Percentiles rank a stretch among this genome's conserved stretches.
These are phyloP conservation scores for Fusarium sterilihyphosum DNA, from an alignment of 2,329 filamentous ascomycete species.

Conservation along the genomic window DNA sequence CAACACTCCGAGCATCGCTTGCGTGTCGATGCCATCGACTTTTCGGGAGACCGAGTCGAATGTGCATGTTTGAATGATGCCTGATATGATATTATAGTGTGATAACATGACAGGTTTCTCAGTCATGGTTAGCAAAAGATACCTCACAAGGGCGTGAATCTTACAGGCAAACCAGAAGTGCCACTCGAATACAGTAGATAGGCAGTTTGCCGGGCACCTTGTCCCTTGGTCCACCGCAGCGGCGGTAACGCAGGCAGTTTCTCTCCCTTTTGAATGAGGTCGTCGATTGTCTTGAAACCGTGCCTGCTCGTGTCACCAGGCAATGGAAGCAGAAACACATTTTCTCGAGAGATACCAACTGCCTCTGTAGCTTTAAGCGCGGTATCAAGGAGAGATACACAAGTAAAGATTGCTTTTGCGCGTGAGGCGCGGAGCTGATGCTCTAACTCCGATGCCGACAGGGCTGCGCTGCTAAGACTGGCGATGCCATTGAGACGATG, in stretches of 20 bases:
- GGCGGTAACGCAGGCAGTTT: slow-evolving; percentile 59
- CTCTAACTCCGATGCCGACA: slow-evolving; percentile 73
- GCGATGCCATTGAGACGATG: slow-evolving; percentile 78
- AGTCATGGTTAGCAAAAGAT: neutral
- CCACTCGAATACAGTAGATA: slow-evolving; percentile 86
- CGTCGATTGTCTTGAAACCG: slow-evolving; percentile 69
- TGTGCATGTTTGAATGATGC: slow-evolving; percentile 68
- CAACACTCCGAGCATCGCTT: slow-evolving; percentile 70
- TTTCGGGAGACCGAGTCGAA: slow-evolving; percentile 53
- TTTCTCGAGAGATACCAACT: slow-evolving; percentile 67
- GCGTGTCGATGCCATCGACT: slow-evolving; percentile 50
- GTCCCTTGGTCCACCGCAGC: slow-evolving; percentile 68
- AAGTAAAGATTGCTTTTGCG: slow-evolving; percentile 77
- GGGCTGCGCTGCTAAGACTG: slow-evolving; percentile 78
- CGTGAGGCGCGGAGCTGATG: slow-evolving; percentile 76
- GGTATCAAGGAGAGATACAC: slow-evolving; percentile 69
- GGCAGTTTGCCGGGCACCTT: slow-evolving; percentile 73
- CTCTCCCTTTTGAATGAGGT: slow-evolving; percentile 70
- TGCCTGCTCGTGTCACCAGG: slow-evolving; percentile 53
- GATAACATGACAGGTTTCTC: slow-evolving; percentile 85
- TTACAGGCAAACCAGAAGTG: slow-evolving; percentile 73
- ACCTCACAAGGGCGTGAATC: no score
- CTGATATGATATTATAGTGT: slow-evolving; percentile 82
- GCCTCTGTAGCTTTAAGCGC: slow-evolving; percentile 71
- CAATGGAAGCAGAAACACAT: slow-evolving; percentile 75